phyloP scores from a whole-genome alignment of 148 eudicot genomes.

The Amaranthus cruentus region DNA sequence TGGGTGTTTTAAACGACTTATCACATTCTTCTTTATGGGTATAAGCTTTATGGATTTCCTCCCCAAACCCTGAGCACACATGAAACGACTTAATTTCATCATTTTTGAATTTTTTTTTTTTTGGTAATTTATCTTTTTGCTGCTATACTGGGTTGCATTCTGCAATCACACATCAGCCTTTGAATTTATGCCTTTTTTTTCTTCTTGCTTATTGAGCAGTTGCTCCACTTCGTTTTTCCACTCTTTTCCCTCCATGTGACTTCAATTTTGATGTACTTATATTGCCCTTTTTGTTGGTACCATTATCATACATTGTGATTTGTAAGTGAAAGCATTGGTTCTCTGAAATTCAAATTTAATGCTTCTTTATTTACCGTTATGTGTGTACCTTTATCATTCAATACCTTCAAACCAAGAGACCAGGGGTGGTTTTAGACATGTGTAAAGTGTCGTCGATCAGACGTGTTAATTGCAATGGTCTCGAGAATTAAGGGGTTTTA shows the following conservation, averaged over 20 bases:
- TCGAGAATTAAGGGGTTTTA: no score
- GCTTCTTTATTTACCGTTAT: constrained; percentile 1
- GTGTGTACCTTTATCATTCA: not conserved
- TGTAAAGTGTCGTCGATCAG: no score
- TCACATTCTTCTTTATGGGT: not conserved
- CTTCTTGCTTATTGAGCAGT: not conserved
- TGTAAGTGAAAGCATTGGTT: not conserved
- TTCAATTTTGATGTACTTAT: not conserved
- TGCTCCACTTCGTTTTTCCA: not conserved
- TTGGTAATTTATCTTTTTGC: not conserved
- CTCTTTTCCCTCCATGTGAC: not conserved
- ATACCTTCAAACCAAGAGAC: not conserved
- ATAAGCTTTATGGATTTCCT: no score
- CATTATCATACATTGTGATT: no score
- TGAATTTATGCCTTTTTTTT: not conserved
- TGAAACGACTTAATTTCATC: not conserved
- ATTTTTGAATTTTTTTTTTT: not conserved
- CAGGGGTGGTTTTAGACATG: no score
- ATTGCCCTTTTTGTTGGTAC: not conserved
- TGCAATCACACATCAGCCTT: not conserved
- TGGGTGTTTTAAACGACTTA: not conserved
- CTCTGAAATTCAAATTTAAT: not conserved
- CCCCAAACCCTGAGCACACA: no score
- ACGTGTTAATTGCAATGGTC: no score
- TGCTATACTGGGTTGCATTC: not conserved